Conservation (phyloP, 805 yeast genomes). For the Ogataea minuta region DNA sequence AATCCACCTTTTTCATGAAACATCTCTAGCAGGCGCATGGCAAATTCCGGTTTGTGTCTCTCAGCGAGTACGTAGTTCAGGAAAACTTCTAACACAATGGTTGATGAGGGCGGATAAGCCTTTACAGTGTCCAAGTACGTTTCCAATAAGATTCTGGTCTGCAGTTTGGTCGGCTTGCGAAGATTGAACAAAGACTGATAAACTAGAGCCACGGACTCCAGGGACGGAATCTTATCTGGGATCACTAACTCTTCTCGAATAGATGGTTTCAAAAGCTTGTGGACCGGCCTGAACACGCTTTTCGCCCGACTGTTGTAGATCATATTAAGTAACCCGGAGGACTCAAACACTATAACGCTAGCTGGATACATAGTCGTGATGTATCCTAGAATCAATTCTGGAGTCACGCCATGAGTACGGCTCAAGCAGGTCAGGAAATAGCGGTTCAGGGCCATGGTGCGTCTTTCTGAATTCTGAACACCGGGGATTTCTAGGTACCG, state of each 20-base stretch:
- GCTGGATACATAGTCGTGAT: conserved; percentile 15
- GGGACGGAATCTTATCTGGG: conserved; percentile 4
- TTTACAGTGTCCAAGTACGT: conserved; percentile 4
- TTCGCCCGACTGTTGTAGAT: conserved; percentile 11
- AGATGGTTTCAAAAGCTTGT: conserved; percentile 12
- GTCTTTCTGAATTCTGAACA: neutral
- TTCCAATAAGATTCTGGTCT: conserved; percentile 11
- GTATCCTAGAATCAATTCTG: conserved; percentile 16
- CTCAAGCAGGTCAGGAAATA: conserved; percentile 14
- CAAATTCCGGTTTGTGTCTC: conserved; percentile 14
- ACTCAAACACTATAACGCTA: conserved; percentile 3
- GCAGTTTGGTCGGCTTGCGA: conserved; percentile 12
- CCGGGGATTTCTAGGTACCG: conserved; percentile 10
- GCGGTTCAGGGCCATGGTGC: conserved; percentile 7
- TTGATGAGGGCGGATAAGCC: neutral
- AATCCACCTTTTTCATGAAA: conserved; percentile 2
- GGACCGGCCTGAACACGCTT: conserved; percentile 4
- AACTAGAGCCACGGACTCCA: conserved; percentile 8
- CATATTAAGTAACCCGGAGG: conserved; percentile 16
- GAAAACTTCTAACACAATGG: conserved; percentile 20
- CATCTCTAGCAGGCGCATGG: conserved; percentile 9
- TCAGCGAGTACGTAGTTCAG: conserved; percentile 12
- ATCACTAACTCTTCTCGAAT: conserved; percentile 17
- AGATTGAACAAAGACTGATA: conserved; percentile 8
- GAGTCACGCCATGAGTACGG: conserved; percentile 4